Conservation (phyloP, 805 yeast species). For the Kazachstania martiniae region DNA sequence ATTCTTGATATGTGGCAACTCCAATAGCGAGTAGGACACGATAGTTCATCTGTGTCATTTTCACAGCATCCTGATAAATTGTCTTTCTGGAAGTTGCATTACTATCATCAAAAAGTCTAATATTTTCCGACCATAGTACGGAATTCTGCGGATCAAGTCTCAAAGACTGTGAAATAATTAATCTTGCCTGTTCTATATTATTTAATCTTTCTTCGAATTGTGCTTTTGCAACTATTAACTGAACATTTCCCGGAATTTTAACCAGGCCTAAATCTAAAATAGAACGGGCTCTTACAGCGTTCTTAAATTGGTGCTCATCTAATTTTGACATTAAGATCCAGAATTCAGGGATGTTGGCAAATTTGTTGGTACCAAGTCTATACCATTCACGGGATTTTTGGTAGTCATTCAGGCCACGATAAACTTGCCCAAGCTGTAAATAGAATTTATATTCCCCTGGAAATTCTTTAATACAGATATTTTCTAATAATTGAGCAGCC, state of each 20-base stretch:
- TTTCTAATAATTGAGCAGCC: constrained; percentile 34
- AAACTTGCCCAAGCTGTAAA: constrained; percentile 53
- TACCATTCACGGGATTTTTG: constrained; percentile 38
- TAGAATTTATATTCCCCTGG: constrained; percentile 44
- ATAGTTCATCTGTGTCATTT: constrained; percentile 49
- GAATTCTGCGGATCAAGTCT: constrained; percentile 49
- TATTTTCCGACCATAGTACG: constrained; percentile 52
- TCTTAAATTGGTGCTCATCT: constrained; percentile 34
- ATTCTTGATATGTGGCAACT: constrained; percentile 51
- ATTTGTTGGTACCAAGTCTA: constrained; percentile 39
- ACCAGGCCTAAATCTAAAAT: constrained; percentile 56
- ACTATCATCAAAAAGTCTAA: constrained; percentile 31
- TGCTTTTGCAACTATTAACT: constrained; percentile 49
- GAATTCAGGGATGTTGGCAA: constrained; percentile 38
- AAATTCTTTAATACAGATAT: constrained; percentile 35
- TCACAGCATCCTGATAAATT: constrained; percentile 60
- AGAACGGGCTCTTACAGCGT: constrained; percentile 55
- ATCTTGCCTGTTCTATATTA: constrained; percentile 42
- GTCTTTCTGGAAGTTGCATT: constrained; percentile 44
- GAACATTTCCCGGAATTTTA: constrained; percentile 37
- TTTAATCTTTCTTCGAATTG: constrained; percentile 43
- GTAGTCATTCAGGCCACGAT: constrained; percentile 23
- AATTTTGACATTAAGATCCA: constrained; percentile 46
- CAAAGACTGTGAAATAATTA: constrained; percentile 47
- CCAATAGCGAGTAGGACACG: constrained; percentile 56